phyloP scores from a whole-genome alignment of 2,329 filamentous ascomycete species.

The Grosmannia clavigera region DNA sequence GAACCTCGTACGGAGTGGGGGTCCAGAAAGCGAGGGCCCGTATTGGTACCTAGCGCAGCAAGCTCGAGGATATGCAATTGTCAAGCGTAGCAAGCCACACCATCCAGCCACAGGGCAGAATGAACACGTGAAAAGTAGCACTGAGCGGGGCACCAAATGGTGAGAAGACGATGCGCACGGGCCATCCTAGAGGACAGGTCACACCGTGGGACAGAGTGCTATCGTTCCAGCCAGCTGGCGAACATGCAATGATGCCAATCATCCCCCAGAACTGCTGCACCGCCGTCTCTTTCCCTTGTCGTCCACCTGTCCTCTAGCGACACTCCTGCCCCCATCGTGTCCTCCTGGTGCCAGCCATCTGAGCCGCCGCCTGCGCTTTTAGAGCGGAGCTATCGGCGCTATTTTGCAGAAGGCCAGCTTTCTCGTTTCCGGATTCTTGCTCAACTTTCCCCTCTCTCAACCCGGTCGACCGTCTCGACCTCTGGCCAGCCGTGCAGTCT shows the following conservation, averaged over 20 bases:
- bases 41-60: background rate
- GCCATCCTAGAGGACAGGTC: slow-evolving; percentile 11
- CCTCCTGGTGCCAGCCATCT: background rate
- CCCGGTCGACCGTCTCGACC: background rate
- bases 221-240: slow-evolving; percentile 1
- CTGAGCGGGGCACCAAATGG: background rate
- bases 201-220: background rate
- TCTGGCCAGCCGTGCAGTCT: background rate
- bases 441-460: background rate
- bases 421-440: background rate
- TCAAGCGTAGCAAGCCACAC: background rate
- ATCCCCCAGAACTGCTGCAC: background rate
- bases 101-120: background rate
- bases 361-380: background rate
- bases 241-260: slow-evolving; percentile 9
- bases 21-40: background rate
- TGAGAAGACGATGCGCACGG: slow-evolving; percentile 1
- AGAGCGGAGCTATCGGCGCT: background rate
- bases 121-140: background rate
- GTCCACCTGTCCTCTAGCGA: background rate
- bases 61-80: background rate
- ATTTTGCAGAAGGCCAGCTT: background rate
- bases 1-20: no score
- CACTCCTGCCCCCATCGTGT: background rate
- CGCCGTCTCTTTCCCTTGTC: background rate